A percentile compares a stretch with the other conserved stretches of the same genome.
These are phyloP conservation scores for Rhizopus arrhizus DNA, from an alignment of 371 early-diverging fungal genomes.

Conservation along the genomic window DNA sequence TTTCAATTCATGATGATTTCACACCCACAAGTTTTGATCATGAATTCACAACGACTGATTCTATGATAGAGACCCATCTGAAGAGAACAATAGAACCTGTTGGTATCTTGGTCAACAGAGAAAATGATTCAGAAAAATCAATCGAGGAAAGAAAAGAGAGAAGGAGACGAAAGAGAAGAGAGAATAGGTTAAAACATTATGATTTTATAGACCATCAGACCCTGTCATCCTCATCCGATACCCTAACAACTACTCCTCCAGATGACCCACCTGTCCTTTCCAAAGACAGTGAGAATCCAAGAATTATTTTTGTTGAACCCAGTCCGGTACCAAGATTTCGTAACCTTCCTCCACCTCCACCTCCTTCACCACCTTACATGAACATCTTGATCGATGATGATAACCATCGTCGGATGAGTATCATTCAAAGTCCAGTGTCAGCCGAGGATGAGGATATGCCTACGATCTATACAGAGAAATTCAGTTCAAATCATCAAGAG, in stretches of 20 bases:
- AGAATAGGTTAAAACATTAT: conserved; percentile 24
- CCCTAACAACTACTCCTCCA: conserved; percentile 9
- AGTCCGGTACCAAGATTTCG: conserved; percentile 55
- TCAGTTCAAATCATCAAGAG: not conserved
- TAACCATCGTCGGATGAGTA: conserved; percentile 11
- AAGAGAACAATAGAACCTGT: conserved; percentile 3
- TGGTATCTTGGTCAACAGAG: conserved; percentile 33
- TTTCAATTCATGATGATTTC: not conserved
- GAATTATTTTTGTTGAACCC: conserved; percentile 50
- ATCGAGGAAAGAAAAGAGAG: conserved; percentile 28
- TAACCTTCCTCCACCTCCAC: conserved; percentile 48
- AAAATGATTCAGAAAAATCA: conserved; percentile 34
- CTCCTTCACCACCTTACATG: conserved; percentile 47
- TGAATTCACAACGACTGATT: not conserved
- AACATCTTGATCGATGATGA: conserved; percentile 26
- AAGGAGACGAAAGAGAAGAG: conserved; percentile 27
- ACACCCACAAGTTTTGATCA: not conserved
- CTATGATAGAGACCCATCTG: not conserved
- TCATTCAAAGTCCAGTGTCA: conserved; percentile 24
- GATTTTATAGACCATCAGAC: conserved; percentile 7
- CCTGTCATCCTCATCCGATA: conserved; percentile 19
- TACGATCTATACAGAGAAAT: conserved; percentile 9
- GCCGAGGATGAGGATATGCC: conserved; percentile 11
- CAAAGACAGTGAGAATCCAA: conserved; percentile 21
- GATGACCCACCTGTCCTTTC: conserved; percentile 4